Conservation (phyloP, 1,284 basidiomycete species). For the Megacollybia platyphylla region DNA sequence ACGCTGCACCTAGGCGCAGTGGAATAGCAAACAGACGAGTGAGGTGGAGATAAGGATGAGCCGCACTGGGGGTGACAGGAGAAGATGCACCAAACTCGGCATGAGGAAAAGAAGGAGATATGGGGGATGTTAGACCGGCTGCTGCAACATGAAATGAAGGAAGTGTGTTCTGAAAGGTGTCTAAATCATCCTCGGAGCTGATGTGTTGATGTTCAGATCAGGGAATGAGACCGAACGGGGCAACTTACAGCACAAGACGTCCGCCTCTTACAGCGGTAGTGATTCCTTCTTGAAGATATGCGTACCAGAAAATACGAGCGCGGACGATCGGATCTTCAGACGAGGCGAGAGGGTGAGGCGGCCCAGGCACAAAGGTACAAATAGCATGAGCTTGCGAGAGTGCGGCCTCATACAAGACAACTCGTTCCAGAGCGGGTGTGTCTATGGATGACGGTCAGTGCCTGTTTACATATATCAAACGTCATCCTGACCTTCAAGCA, state of each 20-base stretch:
- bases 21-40: slow-evolving; percentile 41
- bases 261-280: slow-evolving; percentile 70
- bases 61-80: not conserved
- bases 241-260: slow-evolving; percentile 56
- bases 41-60: slow-evolving; percentile 14
- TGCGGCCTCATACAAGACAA: slow-evolving; percentile 29
- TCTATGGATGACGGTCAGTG: slow-evolving; percentile 14
- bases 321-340: slow-evolving; percentile 53
- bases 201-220: slow-evolving; percentile 7
- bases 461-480: not conserved
- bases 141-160: slow-evolving; percentile 22
- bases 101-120: slow-evolving; percentile 17
- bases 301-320: slow-evolving; percentile 77
- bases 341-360: slow-evolving; percentile 20
- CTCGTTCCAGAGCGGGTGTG: slow-evolving; percentile 25
- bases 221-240: not conserved
- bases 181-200: slow-evolving; percentile 50
- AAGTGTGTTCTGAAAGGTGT: slow-evolving; percentile 54
- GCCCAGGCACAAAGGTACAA: slow-evolving; percentile 38
- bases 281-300: slow-evolving; percentile 72
- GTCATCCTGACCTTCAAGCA: slow-evolving; percentile 57
- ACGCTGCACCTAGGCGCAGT: slow-evolving; percentile 57
- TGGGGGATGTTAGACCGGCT: slow-evolving; percentile 18
- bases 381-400: slow-evolving; percentile 51
- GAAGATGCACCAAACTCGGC: slow-evolving; percentile 7